Evolutionary conservation across 73 alveolate species (phyloP).

Genomic region (Breviolum minutum): DNA sequence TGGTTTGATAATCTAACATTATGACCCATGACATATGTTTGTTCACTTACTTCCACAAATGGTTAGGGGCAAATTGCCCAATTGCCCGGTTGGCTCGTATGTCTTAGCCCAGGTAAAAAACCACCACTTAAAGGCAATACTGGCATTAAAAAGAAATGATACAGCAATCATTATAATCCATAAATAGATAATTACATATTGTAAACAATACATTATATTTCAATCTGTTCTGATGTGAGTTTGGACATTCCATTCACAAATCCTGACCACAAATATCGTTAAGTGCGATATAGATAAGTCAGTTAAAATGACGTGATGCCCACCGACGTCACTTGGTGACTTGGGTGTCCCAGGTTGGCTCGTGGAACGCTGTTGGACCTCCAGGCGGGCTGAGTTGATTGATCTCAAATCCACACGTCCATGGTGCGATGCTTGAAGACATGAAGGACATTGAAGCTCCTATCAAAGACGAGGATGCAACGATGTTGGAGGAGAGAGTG

Average conservation of each 20-base stretch:
- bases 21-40: no score
- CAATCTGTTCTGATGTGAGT: no score
- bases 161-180: neutral
- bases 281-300: neutral
- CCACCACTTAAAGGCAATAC: no score
- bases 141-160: no score
- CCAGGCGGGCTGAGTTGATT: conserved; percentile 1
- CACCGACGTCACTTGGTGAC: neutral
- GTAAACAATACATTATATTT: neutral
- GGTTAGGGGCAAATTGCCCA: no score
- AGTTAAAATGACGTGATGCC: no score
- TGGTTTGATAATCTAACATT: no score
- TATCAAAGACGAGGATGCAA: conserved; percentile 51
- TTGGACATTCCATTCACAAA: neutral
- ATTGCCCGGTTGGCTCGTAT: no score
- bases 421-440: neutral
- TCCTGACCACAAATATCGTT: neutral
- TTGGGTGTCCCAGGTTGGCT: conserved; percentile 63
- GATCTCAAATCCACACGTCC: neutral
- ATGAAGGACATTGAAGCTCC: conserved; percentile 44
- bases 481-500: conserved; percentile 35
- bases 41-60: no score
- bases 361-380: neutral
- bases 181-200: neutral
- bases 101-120: no score